Base-by-base conservation (phyloP, 1,284 basidiomycete species). In the Sporisorium graminicola region DNA sequence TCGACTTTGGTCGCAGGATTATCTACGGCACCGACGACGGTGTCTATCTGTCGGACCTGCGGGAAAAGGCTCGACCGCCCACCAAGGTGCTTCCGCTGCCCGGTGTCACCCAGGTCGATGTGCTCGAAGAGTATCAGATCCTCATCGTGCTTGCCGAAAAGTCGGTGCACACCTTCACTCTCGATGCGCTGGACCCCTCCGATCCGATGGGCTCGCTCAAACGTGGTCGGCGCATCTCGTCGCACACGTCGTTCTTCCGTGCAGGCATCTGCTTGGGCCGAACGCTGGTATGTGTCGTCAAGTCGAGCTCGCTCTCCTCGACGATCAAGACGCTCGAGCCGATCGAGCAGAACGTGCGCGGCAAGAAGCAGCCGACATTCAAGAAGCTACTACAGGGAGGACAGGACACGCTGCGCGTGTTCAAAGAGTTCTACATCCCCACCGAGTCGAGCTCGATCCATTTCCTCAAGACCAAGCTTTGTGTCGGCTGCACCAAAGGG, bases 311-410 rank as follows among this genome's bases (percentile, higher is more conserved):
- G 55, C 88, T 98, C 52, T 97, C 94, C 24, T 97, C 93, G 80
- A 99, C 96, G 33, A 98, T 99, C 89, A 99, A 98, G 89, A 92
- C 94, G 1, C 89, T 99, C 65, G 97, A 99, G 84, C 96, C 97
- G 0, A 94, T 98, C 75, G 96, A 98, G 82, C 93, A 94, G 87
- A 92, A 90, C 73, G 87, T 92, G 61, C 91, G 94, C 6, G 82
- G 82, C 46, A 91, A 90, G 78, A 98, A 98, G 88, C 97, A 95
- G 60, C 86, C 87, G 6, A 87, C 88, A 5, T 96, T 98, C 88
- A 91, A 92, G 87, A 96, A 97, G 86, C 88, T 98, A 72, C 87
- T 98, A 63, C 95, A 97, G 82, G 93, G 94, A 61, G 93, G 93
- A 20, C 96, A 98, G 84, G 97, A 99, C 85, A 94, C 94, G 14